phyloP scores from a whole-genome alignment of 345 rosid genomes.

The Microcos paniculata region DNA sequence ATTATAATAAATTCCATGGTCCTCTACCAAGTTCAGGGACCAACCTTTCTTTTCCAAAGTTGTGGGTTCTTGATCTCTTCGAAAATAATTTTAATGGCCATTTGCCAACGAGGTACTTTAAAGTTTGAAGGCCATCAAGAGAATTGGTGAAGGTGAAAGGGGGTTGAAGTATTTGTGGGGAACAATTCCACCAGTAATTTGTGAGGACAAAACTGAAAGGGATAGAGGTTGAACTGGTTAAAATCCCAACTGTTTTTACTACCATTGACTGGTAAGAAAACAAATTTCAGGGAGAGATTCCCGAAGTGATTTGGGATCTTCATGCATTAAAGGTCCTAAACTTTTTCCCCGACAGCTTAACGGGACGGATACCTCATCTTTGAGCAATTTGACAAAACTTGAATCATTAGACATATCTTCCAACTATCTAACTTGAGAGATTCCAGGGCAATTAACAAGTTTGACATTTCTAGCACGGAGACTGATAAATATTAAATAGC shows the following conservation, averaged over 20 bases:
- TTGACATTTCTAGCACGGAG: neutral
- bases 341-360: no score
- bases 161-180: neutral
- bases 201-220: conserved; percentile 12
- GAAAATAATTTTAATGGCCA: conserved; percentile 30
- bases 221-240: neutral
- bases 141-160: neutral
- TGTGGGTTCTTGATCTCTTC: conserved; percentile 30
- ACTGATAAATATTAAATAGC: no score
- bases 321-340: no score
- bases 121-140: neutral
- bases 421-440: neutral
- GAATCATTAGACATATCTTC: neutral
- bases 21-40: neutral
- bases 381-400: neutral
- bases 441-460: neutral
- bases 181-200: neutral
- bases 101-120: conserved; percentile 1
- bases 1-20: conserved; percentile 29
- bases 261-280: conserved; percentile 23
- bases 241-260: conserved; percentile 22
- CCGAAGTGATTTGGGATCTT: no score
- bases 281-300: neutral
- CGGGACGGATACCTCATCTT: no score
- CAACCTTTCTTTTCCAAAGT: conserved; percentile 10